Percentiles rank a stretch among this genome's conserved stretches.
Conservation (phyloP, 345 rosid genomes). For the Arabis hirsuta region DNA sequence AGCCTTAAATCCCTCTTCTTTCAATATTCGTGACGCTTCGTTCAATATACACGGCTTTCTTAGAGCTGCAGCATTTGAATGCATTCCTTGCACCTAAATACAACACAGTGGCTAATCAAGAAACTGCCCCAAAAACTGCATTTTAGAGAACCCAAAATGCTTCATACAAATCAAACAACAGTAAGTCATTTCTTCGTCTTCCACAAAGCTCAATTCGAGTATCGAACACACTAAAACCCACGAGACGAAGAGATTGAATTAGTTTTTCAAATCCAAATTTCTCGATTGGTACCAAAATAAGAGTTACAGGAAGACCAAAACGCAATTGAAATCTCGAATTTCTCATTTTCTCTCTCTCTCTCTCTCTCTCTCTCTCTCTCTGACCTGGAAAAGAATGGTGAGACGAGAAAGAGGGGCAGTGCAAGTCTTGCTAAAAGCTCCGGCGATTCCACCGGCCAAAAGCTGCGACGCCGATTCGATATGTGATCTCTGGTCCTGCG, state of each 20-base stretch:
- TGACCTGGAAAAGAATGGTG: slow-evolving; percentile 94
- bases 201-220: slow-evolving; percentile 8
- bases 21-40: slow-evolving; percentile 78
- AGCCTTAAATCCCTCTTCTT: slow-evolving; percentile 91
- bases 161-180: neutral
- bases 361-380: neutral
- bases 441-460: slow-evolving; percentile 92
- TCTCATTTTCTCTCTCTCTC: neutral
- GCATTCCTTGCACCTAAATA: slow-evolving; percentile 93
- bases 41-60: slow-evolving; percentile 76
- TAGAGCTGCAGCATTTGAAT: slow-evolving; percentile 62
- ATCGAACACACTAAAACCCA: neutral
- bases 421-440: slow-evolving; percentile 95
- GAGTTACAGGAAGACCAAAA: neutral
- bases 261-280: slow-evolving; percentile 1
- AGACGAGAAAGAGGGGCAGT: slow-evolving; percentile 97
- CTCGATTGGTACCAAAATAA: neutral
- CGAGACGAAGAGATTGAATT: neutral
- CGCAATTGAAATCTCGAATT: neutral
- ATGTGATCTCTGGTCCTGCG: slow-evolving; percentile 62
- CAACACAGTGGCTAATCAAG: slow-evolving; percentile 13
- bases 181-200: neutral
- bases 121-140: neutral
- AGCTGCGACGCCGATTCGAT: slow-evolving; percentile 81
- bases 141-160: neutral